Conservation (phyloP, 2,329 filamentous ascomycete species). For the Cordyceps sp. region DNA sequence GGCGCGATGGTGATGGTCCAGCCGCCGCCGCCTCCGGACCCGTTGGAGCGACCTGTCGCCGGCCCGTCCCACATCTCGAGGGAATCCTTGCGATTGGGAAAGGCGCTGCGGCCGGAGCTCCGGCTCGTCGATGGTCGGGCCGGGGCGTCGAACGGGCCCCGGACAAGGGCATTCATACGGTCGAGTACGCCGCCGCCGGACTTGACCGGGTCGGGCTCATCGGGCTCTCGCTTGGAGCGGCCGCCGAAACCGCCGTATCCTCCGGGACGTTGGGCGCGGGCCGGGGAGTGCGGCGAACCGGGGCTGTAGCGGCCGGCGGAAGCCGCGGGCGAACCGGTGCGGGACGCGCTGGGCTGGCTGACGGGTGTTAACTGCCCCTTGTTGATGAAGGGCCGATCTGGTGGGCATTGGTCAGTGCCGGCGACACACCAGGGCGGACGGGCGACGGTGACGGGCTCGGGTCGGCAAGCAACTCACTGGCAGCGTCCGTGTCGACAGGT, state of each 20-base stretch:
- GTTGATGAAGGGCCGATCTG: constrained; percentile 21
- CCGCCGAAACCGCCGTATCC: constrained; percentile 29
- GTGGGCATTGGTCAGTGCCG: not conserved
- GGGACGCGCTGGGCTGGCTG: constrained; percentile 42
- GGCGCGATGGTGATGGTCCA: constrained; percentile 12
- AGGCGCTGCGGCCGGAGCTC: too few species aligned
- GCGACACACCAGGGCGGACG: too few species aligned
- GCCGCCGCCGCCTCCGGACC: constrained; percentile 6
- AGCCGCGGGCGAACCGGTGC: constrained; percentile 43
- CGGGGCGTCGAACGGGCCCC: constrained; percentile 45
- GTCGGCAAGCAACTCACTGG: constrained; percentile 23
- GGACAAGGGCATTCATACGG: constrained; percentile 48
- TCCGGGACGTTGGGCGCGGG: constrained; percentile 16
- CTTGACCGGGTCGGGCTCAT: constrained; percentile 1
- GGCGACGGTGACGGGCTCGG: not conserved
- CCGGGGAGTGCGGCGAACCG: constrained; percentile 11
- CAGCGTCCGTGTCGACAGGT: constrained; percentile 32
- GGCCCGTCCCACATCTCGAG: constrained; percentile 5
- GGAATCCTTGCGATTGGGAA: constrained; percentile 14
- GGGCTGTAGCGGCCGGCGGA: constrained; percentile 7
- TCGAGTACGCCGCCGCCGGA: constrained; percentile 26
- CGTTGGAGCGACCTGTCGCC: constrained; percentile 4
- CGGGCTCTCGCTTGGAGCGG: not conserved
- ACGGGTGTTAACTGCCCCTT: constrained; percentile 46
- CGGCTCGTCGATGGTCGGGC: constrained; percentile 16